Conservation (phyloP, 2,329 filamentous ascomycete species). For the Gaeumannomyces sp. region DNA sequence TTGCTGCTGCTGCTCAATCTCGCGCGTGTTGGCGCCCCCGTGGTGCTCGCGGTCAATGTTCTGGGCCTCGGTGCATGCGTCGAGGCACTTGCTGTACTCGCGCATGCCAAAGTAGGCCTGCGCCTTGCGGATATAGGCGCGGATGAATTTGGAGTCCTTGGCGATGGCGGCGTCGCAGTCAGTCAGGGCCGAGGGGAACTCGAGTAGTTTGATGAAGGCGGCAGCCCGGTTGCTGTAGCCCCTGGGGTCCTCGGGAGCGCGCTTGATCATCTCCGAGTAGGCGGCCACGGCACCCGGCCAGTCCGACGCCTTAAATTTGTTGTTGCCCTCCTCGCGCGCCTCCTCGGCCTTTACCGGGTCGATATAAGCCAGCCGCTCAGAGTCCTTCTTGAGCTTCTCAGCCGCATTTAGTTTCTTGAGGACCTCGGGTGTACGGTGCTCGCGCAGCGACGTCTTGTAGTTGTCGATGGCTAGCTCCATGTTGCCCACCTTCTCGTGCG, state of each 20-base stretch:
- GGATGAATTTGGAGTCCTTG: constrained; percentile 86
- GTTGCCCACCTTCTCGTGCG: constrained; percentile 86
- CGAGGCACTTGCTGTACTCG: constrained; percentile 92
- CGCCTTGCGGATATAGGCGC: constrained; percentile 93
- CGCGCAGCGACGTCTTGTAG: constrained; percentile 90
- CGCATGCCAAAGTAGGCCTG: constrained; percentile 96
- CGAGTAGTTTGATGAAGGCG: constrained; percentile 92
- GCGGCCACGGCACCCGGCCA: constrained; percentile 93
- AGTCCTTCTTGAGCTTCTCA: constrained; percentile 78
- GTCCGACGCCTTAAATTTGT: constrained; percentile 94
- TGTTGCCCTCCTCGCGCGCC: constrained; percentile 88
- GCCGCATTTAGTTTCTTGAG: constrained; percentile 86
- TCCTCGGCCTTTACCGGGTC: constrained; percentile 90
- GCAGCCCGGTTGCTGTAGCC: constrained; percentile 97
- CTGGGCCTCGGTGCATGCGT: constrained; percentile 72
- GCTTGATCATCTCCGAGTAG: constrained; percentile 96
- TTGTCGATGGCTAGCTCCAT: constrained; percentile 73
- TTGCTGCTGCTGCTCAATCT: constrained; percentile 91
- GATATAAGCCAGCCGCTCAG: constrained; percentile 73
- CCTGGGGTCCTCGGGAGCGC: constrained; percentile 83
- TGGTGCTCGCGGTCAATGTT: constrained; percentile 65
- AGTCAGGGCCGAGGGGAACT: constrained; percentile 86
- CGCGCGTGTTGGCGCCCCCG: constrained; percentile 71
- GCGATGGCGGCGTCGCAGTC: constrained; percentile 91
- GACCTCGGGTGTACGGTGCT: constrained; percentile 92